These are phyloP conservation scores for Zanthoxylum bungeanum DNA, from an alignment of 345 rosid species.

Conservation along the genomic window DNA sequence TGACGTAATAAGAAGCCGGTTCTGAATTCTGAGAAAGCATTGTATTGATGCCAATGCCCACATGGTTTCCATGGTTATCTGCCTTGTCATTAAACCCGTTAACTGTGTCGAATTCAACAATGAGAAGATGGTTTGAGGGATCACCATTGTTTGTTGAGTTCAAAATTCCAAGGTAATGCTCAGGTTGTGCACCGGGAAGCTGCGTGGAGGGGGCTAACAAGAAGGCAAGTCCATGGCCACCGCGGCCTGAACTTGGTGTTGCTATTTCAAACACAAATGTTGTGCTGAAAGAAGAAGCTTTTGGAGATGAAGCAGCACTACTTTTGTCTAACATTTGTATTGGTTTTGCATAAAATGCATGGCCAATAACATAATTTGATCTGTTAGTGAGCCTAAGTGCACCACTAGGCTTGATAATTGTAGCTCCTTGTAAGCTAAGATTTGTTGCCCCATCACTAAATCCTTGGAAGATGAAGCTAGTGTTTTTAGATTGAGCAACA, in stretches of 20 bases:
- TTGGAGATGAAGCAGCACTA: conserved; percentile 1
- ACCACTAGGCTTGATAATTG: conserved; percentile 32
- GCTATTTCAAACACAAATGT: conserved; percentile 47
- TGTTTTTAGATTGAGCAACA: conserved; percentile 12
- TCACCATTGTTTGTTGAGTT: conserved; percentile 3
- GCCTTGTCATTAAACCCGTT: conserved; percentile 27
- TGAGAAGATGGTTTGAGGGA: conserved; percentile 33
- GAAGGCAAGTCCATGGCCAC: conserved; percentile 63
- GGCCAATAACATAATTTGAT: conserved; percentile 34
- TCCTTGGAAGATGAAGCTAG: conserved; percentile 37
- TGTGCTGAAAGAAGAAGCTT: conserved; percentile 43
- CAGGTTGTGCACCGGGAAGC: conserved; percentile 32
- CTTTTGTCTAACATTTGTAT: conserved; percentile 25
- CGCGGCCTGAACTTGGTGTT: conserved; percentile 25
- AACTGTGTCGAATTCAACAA: conserved; percentile 62
- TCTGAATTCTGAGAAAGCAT: conserved; percentile 18
- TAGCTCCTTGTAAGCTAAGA: conserved; percentile 23
- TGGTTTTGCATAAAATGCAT: conserved; percentile 38
- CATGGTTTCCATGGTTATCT: conserved; percentile 37
- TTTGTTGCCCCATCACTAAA: conserved; percentile 17
- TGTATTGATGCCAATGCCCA: conserved; percentile 52
- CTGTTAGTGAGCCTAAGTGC: conserved; percentile 43
- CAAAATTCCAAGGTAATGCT: conserved; percentile 49
- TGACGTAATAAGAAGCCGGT: conserved; percentile 22
- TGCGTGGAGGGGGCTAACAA: conserved; percentile 36